These are phyloP conservation scores for Ophiostoma australiae DNA, from an alignment of 2,329 filamentous ascomycete genomes.

Conservation along the genomic window DNA sequence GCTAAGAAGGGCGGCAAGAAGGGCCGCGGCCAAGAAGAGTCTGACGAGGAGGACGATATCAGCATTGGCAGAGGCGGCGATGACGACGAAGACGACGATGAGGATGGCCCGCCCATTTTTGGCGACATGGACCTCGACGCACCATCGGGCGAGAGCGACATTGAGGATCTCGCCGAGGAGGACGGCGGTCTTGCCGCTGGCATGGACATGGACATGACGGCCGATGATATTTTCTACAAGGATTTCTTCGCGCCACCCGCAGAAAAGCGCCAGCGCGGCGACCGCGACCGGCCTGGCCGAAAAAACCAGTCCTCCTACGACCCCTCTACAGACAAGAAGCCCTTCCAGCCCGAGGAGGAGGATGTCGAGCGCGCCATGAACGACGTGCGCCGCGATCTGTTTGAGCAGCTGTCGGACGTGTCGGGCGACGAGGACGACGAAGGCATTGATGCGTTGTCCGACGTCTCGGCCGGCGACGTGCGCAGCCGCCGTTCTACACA, in stretches of 20 bases:
- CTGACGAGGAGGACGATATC: slow-evolving; percentile 27
- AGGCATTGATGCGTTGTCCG: slow-evolving; percentile 51
- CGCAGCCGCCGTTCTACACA: slow-evolving; percentile 76
- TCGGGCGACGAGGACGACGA: slow-evolving; percentile 36
- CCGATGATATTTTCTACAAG: slow-evolving; percentile 83
- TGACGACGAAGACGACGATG: slow-evolving; percentile 45
- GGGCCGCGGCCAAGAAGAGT: slow-evolving; percentile 18
- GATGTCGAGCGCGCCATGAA: slow-evolving; percentile 78
- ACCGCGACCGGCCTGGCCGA: slow-evolving; percentile 41
- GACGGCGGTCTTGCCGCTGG: slow-evolving; percentile 44
- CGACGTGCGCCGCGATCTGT: slow-evolving; percentile 79
- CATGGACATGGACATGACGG: slow-evolving; percentile 51
- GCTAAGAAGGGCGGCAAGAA: background rate
- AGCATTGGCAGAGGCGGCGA: slow-evolving; percentile 26
- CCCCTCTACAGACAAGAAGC: slow-evolving; percentile 44
- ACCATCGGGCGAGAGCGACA: slow-evolving; percentile 62
- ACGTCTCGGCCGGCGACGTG: slow-evolving; percentile 61
- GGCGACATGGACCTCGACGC: slow-evolving; percentile 71
- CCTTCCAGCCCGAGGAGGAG: slow-evolving; percentile 50
- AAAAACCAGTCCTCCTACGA: slow-evolving; percentile 46
- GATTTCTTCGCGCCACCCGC: slow-evolving; percentile 90
- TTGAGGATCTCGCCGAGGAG: slow-evolving; percentile 56
- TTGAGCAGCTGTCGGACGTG: slow-evolving; percentile 67
- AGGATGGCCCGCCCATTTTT: slow-evolving; percentile 79
- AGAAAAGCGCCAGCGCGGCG: slow-evolving; percentile 65